phyloP scores from a whole-genome alignment of 257 asterid genomes.

The Ballota nigra region DNA sequence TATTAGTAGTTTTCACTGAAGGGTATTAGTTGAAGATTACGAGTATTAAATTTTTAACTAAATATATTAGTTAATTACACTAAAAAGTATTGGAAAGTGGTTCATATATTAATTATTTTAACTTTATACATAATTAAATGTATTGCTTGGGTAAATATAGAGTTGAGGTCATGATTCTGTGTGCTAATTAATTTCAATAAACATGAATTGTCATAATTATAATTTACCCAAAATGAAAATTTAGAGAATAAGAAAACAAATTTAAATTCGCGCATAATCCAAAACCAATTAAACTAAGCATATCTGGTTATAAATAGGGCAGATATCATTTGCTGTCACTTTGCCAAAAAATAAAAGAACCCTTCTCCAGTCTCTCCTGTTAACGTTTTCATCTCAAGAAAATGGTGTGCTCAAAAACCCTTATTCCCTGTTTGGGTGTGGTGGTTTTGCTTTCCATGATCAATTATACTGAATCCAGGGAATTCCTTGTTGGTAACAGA shows the following conservation, averaged over 20 bases:
- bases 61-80: too few species aligned
- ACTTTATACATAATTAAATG: too few species aligned
- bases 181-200: too few species aligned
- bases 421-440: conserved; percentile 22
- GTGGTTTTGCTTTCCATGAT: conserved; percentile 18
- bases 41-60: too few species aligned
- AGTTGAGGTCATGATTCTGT: too few species aligned
- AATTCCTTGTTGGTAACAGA: conserved; percentile 34
- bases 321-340: neutral
- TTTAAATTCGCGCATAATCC: neutral
- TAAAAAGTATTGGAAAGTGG: too few species aligned
- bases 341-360: too few species aligned
- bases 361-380: neutral
- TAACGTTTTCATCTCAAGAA: neutral
- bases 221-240: neutral
- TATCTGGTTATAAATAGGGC: conserved; percentile 27
- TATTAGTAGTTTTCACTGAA: too few species aligned
- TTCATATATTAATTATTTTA: too few species aligned
- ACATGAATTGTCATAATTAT: neutral
- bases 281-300: too few species aligned
- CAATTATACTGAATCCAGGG: conserved; percentile 38
- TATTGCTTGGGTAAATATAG: too few species aligned
- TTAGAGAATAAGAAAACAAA: neutral
- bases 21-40: too few species aligned
- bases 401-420: conserved; percentile 39